phyloP scores from a whole-genome alignment of 1,284 basidiomycete species.

The Apiotrichum akiyoshidainum region DNA sequence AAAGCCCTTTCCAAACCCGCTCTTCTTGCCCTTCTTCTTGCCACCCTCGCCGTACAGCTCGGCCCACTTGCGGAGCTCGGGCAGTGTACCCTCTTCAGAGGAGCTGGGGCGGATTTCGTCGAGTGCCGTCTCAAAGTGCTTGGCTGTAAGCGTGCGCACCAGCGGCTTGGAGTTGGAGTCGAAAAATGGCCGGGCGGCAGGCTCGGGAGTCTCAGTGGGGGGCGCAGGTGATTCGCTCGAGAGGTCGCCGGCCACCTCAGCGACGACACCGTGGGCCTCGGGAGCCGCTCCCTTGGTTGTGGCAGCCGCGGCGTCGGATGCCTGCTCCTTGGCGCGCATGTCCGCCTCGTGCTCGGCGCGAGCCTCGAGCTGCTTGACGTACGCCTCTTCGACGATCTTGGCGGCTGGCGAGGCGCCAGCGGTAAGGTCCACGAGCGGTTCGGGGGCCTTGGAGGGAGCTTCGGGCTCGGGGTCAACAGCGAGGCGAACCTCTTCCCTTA shows the following conservation, averaged over 20 bases:
- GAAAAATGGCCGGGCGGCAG: no score
- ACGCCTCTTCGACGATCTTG: conserved; percentile 17
- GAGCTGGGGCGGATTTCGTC: conserved; percentile 81
- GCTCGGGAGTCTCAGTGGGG: no score
- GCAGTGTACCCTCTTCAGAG: conserved; percentile 73
- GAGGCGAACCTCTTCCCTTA: conserved; percentile 11
- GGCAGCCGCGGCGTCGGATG: background rate
- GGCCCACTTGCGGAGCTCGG: conserved; percentile 78
- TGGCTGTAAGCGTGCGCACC: conserved; percentile 29
- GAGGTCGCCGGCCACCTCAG: background rate
- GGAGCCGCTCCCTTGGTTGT: background rate
- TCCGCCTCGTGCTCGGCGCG: conserved; percentile 8
- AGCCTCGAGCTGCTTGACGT: conserved; percentile 15
- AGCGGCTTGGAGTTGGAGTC: conserved; percentile 1
- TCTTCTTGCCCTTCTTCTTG: conserved; percentile 44
- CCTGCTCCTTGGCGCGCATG: background rate
- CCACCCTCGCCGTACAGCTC: conserved; percentile 77
- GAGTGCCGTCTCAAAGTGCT: conserved; percentile 75
- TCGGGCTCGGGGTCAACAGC: conserved; percentile 7
- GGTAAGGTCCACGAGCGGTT: conserved; percentile 2
- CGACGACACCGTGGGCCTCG: conserved; percentile 5
- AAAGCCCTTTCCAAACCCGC: conserved; percentile 52
- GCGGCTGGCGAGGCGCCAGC: conserved; percentile 9
- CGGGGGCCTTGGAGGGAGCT: background rate
- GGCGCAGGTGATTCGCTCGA: background rate